A percentile compares a stretch with the other conserved stretches of the same genome.
phyloP scores from a whole-genome alignment of 345 rosid genomes.

The Moricandia arvensis region DNA sequence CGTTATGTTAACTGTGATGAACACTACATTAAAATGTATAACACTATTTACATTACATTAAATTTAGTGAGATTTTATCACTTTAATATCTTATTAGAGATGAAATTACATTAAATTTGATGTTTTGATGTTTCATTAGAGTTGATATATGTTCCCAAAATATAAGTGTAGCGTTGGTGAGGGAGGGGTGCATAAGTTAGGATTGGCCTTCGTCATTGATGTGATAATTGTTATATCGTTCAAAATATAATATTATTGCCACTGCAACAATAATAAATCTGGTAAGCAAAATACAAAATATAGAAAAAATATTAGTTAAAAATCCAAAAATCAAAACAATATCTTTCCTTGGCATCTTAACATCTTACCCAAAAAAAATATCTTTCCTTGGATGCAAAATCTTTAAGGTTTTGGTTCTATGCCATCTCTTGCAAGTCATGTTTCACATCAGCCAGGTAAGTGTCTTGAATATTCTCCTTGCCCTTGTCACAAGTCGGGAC shows the following conservation, averaged over 20 bases:
- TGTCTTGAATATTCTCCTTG: slow-evolving; percentile 4
- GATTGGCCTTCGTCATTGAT: neutral
- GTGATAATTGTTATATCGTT: neutral
- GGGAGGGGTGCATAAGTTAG: no score
- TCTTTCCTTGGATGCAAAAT: slow-evolving; percentile 14
- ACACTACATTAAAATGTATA: no score
- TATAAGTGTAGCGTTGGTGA: no score
- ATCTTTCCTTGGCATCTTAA: slow-evolving; percentile 5
- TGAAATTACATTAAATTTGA: no score
- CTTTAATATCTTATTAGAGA: no score
- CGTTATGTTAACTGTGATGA: no score
- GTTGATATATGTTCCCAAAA: no score
- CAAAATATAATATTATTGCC: neutral
- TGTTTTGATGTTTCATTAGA: no score
- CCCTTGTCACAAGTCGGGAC: slow-evolving; percentile 1
- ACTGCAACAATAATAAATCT: no score
- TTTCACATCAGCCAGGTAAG: slow-evolving; percentile 18
- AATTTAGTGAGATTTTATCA: no score
- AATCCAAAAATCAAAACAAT: neutral
- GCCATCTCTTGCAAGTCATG: slow-evolving; percentile 17
- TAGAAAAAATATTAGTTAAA: neutral
- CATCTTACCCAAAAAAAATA: no score
- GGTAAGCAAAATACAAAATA: neutral
- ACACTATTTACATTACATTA: no score
- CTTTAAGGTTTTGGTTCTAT: slow-evolving; percentile 10